A percentile compares a stretch with the other conserved stretches of the same genome.
These are phyloP conservation scores for Phytophthora sojae DNA, from an alignment of 352 stramenopile species.

Conservation along the genomic window DNA sequence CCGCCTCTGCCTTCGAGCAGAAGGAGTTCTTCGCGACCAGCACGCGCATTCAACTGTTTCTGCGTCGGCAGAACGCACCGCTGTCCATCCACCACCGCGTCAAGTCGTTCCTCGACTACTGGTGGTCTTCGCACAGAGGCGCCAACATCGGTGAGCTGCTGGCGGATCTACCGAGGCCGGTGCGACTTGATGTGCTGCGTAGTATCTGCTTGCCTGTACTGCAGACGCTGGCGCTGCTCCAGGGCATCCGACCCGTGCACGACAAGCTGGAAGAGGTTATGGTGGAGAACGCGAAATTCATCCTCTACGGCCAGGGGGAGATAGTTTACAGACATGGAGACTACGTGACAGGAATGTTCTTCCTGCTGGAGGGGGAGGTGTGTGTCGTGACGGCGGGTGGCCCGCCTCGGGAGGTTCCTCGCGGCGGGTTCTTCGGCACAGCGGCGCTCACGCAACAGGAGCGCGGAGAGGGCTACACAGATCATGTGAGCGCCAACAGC, in stretches of 20 bases:
- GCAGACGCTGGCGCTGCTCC: constrained; percentile 49
- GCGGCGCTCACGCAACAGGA: constrained; percentile 52
- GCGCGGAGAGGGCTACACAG: constrained; percentile 49
- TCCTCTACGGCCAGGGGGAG: constrained; percentile 63
- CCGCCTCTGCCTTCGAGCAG: constrained; percentile 55
- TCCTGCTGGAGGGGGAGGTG: constrained; percentile 61
- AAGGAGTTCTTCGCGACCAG: constrained; percentile 61
- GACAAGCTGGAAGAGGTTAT: constrained; percentile 47
- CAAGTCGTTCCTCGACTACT: constrained; percentile 68
- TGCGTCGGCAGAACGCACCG: constrained; percentile 54
- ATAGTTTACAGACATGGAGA: constrained; percentile 60
- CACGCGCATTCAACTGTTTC: constrained; percentile 59
- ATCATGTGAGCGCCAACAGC: constrained; percentile 55
- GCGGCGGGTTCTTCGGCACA: constrained; percentile 55
- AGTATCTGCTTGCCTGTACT: constrained; percentile 53
- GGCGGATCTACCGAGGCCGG: constrained; percentile 47
- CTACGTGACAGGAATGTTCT: constrained; percentile 64
- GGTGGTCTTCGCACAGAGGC: constrained; percentile 65
- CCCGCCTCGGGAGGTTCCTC: constrained; percentile 32
- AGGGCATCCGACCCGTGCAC: constrained; percentile 39
- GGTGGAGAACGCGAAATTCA: constrained; percentile 53
- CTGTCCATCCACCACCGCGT: constrained; percentile 55
- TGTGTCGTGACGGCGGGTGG: constrained; percentile 38
- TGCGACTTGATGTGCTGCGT: constrained; percentile 51
- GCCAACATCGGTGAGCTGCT: constrained; percentile 55